A percentile compares a stretch with the other conserved stretches of the same genome.
phyloP scores from a whole-genome alignment of 1,284 basidiomycete species.

The Papiliotrema terrestris region DNA sequence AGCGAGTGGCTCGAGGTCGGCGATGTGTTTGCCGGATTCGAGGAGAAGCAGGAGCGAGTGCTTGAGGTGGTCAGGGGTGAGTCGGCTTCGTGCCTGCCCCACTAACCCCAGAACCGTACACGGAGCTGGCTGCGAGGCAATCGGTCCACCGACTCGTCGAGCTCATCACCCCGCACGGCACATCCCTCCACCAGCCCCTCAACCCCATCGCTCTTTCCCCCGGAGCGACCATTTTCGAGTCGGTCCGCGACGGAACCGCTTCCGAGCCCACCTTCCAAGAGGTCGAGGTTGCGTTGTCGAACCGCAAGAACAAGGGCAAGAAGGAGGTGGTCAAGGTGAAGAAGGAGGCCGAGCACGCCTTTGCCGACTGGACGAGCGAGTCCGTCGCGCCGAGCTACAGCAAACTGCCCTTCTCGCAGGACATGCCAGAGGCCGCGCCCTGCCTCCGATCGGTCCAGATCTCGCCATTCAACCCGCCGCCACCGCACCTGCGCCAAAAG shows the following conservation, averaged over 20 bases:
- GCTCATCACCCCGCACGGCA: constrained; percentile 49
- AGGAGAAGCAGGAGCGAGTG: constrained; percentile 34
- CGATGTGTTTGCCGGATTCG: constrained; percentile 46
- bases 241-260: constrained; percentile 48
- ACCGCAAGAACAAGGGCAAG: constrained; percentile 36
- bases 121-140: constrained; percentile 52
- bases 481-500: constrained; percentile 54
- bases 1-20: constrained; percentile 50
- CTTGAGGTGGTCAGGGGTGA: constrained; percentile 47
- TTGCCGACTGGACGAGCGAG: constrained; percentile 45
- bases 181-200: constrained; percentile 44
- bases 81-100: constrained; percentile 4
- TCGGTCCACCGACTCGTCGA: constrained; percentile 53
- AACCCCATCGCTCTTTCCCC: constrained; percentile 50
- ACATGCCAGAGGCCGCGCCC: constrained; percentile 38
- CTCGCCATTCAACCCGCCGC: constrained; percentile 59
- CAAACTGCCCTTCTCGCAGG: constrained; percentile 43
- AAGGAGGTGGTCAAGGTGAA: constrained; percentile 40
- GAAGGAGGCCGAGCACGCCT: constrained; percentile 44
- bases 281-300: constrained; percentile 29
- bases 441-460: constrained; percentile 53
- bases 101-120: constrained; percentile 49
- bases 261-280: constrained; percentile 32
- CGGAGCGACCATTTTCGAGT: constrained; percentile 53
- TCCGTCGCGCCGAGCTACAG: constrained; percentile 33